These are phyloP conservation scores for Aspergillus hiratsukae DNA, from an alignment of 2,329 filamentous ascomycete genomes.

Conservation along the genomic window DNA sequence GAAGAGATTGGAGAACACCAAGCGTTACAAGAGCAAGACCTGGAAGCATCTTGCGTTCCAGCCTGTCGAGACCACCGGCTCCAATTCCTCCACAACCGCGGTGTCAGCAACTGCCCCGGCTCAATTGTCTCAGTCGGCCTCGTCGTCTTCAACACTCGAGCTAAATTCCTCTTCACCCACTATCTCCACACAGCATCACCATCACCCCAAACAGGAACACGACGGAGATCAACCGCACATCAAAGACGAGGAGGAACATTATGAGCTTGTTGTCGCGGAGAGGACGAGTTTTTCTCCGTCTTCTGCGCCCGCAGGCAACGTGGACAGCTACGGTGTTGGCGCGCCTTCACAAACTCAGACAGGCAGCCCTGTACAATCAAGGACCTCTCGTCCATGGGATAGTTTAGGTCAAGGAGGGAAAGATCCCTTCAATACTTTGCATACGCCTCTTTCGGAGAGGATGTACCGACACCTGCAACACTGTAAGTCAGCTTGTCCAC, in stretches of 20 bases:
- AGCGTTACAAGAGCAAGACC: slow-evolving; percentile 35
- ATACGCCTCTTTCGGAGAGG: slow-evolving; percentile 33
- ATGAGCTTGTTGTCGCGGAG: slow-evolving; percentile 6
- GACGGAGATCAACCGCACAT: slow-evolving; percentile 3
- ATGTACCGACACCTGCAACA: slow-evolving; percentile 36
- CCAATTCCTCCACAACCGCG: slow-evolving; percentile 7
- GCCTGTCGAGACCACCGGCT: slow-evolving; percentile 23
- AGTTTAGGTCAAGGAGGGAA: slow-evolving; percentile 29
- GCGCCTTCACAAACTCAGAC: slow-evolving; percentile 9
- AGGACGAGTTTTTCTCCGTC: slow-evolving; percentile 3
- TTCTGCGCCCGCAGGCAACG: slow-evolving; percentile 2
- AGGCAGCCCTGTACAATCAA: slow-evolving; percentile 4
- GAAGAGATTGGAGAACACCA: slow-evolving; percentile 36
- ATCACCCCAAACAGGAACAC: slow-evolving; percentile 7
- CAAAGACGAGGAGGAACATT: slow-evolving; percentile 12
- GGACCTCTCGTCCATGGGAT: slow-evolving; percentile 17
- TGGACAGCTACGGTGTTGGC: slow-evolving; percentile 13
- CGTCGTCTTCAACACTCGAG: slow-evolving; percentile 2
- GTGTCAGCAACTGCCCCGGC: slow-evolving; percentile 1
- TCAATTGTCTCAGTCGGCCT: not conserved
- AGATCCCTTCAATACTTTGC: slow-evolving; percentile 34
- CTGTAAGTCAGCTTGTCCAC: slow-evolving; percentile 23
- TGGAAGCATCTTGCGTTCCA: slow-evolving; percentile 36
- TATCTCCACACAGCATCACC: slow-evolving; percentile 1
- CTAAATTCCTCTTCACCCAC: not conserved